phyloP scores from a whole-genome alignment of 805 yeast species.

The Hermanozyma aechmeae region DNA sequence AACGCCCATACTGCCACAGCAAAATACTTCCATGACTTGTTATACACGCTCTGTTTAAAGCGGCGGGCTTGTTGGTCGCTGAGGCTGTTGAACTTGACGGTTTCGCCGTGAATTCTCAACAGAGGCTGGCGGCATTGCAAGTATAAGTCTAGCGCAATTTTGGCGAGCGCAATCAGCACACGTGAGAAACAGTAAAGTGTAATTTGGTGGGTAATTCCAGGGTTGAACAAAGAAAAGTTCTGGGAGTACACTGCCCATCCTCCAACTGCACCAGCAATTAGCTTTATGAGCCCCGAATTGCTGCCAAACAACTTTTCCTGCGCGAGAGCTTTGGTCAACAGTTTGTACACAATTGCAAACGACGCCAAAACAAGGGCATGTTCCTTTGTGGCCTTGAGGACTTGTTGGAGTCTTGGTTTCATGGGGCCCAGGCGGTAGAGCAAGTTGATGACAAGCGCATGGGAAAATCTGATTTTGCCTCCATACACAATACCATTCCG shows the following conservation, averaged over 20 bases:
- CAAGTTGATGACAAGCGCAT: constrained; percentile 53
- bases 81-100: constrained; percentile 17
- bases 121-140: constrained; percentile 27
- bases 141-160: constrained; percentile 34
- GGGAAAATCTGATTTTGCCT: constrained; percentile 52
- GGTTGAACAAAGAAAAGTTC: constrained; percentile 33
- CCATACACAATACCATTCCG: constrained; percentile 51
- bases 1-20: constrained; percentile 65
- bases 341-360: constrained; percentile 47
- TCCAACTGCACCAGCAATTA: constrained; percentile 31
- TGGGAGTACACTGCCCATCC: constrained; percentile 37
- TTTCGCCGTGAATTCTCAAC: constrained; percentile 12
- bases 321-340: constrained; percentile 19
- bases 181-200: constrained; percentile 68
- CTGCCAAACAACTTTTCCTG: constrained; percentile 25
- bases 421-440: constrained; percentile 46
- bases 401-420: constrained; percentile 34
- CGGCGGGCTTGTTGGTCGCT: constrained; percentile 23
- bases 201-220: constrained; percentile 59
- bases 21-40: constrained; percentile 45
- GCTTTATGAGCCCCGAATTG: constrained; percentile 20
- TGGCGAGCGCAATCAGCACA: constrained; percentile 54
- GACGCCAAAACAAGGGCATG: constrained; percentile 49
- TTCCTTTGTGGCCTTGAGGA: constrained; percentile 41
- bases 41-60: constrained; percentile 15